These are phyloP conservation scores for Cucumis hystrix DNA, from an alignment of 306 rosid species.

Conservation along the genomic window DNA sequence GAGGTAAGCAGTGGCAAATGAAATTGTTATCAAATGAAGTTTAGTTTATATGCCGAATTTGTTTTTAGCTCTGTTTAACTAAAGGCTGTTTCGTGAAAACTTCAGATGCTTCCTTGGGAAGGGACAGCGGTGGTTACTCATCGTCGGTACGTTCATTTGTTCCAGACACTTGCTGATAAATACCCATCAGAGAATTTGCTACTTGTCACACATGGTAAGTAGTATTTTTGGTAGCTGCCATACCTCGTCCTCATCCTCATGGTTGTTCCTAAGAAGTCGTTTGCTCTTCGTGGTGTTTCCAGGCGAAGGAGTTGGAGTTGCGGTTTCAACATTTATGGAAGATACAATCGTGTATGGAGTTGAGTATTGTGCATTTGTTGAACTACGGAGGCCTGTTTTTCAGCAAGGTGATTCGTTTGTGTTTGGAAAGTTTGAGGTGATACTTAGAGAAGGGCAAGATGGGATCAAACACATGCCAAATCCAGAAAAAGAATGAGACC, in stretches of 20 bases:
- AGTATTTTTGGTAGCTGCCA: not conserved
- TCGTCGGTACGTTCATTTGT: slow-evolving; percentile 39
- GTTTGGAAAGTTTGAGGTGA: slow-evolving; percentile 54
- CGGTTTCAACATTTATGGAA: slow-evolving; percentile 36
- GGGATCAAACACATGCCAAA: slow-evolving; percentile 23
- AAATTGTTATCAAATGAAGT: not conserved
- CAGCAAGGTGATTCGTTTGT: slow-evolving; percentile 16
- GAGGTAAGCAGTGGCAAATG: slow-evolving; percentile 26
- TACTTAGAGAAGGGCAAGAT: slow-evolving; percentile 20
- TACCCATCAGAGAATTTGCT: slow-evolving; percentile 61
- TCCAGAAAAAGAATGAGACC: not conserved
- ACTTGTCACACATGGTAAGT: slow-evolving; percentile 81
- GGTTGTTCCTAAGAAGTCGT: not conserved
- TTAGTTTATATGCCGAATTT: not conserved
- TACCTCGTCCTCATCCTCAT: not conserved
- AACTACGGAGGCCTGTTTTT: slow-evolving; percentile 53
- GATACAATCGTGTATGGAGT: slow-evolving; percentile 34
- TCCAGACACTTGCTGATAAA: slow-evolving; percentile 67
- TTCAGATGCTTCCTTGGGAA: slow-evolving; percentile 62
- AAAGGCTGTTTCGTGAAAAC: slow-evolving; percentile 12
- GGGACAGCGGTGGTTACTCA: slow-evolving; percentile 32
- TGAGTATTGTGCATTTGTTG: slow-evolving; percentile 58
- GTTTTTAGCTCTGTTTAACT: not conserved
- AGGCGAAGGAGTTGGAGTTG: slow-evolving; percentile 85
- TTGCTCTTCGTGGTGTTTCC: not conserved